phyloP scores from a whole-genome alignment of 257 asterid species.

The Ilex asprella region DNA sequence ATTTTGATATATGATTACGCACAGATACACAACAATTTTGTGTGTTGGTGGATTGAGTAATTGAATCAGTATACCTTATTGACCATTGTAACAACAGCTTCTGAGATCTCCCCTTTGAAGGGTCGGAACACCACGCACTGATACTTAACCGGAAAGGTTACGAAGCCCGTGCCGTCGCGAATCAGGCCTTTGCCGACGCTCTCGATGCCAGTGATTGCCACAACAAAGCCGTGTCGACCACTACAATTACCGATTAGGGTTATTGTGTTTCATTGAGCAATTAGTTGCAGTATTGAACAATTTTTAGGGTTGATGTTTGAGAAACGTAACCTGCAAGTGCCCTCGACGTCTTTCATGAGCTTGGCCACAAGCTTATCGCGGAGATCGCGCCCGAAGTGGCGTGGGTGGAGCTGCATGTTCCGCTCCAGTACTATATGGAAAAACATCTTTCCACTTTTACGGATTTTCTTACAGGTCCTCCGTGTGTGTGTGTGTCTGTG shows the following conservation, averaged over 20 bases:
- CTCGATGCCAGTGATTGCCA: slow-evolving; percentile 90
- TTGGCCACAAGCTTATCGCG: slow-evolving; percentile 86
- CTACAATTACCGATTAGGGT: slow-evolving; percentile 19
- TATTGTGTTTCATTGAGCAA: not conserved
- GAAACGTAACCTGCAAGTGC: slow-evolving; percentile 74
- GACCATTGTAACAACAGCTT: slow-evolving; percentile 96
- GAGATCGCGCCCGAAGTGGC: slow-evolving; percentile 95
- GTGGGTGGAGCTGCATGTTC: slow-evolving; percentile 97
- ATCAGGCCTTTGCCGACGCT: slow-evolving; percentile 85
- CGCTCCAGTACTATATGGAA: slow-evolving; percentile 89
- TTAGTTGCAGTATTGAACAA: too few species aligned
- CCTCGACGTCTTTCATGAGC: slow-evolving; percentile 97
- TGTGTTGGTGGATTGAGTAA: not conserved
- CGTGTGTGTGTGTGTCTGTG: too few species aligned
- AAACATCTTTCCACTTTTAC: slow-evolving; percentile 36
- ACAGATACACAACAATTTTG: not conserved
- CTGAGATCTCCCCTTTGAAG: slow-evolving; percentile 82
- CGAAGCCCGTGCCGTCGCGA: slow-evolving; percentile 97
- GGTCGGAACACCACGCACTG: slow-evolving; percentile 97
- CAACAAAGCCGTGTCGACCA: slow-evolving; percentile 92
- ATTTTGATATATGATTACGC: not conserved
- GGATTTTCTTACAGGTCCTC: not conserved
- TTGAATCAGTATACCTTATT: slow-evolving; percentile 40
- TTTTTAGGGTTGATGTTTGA: too few species aligned
- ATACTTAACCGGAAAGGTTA: slow-evolving; percentile 80